These are phyloP conservation scores for Solanum chacoense DNA, from an alignment of 305 asterid genomes.

Conservation along the genomic window DNA sequence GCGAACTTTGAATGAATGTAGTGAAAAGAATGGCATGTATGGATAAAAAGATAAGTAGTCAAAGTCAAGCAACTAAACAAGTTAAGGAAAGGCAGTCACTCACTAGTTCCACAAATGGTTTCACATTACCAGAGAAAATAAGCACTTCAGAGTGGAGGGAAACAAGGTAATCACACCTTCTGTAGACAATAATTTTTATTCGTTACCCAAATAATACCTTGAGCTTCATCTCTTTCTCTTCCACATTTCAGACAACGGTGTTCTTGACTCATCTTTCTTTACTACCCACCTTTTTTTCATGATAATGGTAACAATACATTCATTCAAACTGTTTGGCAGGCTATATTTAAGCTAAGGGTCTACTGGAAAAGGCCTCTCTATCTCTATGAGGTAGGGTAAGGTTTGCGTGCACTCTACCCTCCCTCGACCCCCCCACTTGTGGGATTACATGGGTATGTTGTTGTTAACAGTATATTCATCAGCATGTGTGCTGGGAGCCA, in stretches of 20 bases:
- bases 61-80: neutral
- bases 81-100: neutral
- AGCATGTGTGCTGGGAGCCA: neutral
- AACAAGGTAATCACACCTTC: neutral
- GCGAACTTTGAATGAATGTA: neutral
- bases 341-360: neutral
- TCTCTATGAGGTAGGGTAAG: neutral
- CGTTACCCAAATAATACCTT: neutral
- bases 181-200: neutral
- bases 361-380: neutral
- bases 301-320: neutral
- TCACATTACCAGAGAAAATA: neutral
- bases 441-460: neutral
- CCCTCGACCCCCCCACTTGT: neutral
- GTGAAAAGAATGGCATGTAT: neutral
- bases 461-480: neutral
- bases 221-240: neutral
- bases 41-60: neutral
- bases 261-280: neutral
- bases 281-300: neutral
- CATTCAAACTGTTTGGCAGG: neutral
- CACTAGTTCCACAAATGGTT: neutral
- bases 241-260: neutral
- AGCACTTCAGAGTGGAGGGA: neutral
- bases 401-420: neutral